Conservation (phyloP, 306 rosid species). For the barrel medic (Medicago truncatula) region DNA sequence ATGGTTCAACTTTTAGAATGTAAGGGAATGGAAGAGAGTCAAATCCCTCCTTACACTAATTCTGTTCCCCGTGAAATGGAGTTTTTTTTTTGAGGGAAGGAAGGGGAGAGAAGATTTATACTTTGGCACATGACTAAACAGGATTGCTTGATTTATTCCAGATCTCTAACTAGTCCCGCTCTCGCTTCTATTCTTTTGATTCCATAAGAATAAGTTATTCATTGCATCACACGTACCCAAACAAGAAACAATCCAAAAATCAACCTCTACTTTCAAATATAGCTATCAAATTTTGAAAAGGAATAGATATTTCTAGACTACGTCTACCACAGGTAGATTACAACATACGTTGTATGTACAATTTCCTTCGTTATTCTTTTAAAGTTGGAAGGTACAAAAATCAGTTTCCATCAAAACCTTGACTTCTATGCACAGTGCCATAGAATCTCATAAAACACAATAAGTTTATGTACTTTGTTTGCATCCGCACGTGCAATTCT, state of each 20-base stretch:
- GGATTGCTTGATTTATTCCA: not conserved
- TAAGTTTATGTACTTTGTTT: conserved; percentile 44
- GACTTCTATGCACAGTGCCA: conserved; percentile 41
- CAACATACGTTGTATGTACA: conserved; percentile 54
- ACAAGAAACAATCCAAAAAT: not conserved
- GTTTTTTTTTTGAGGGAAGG: no score
- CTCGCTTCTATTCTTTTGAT: not conserved
- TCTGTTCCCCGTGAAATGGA: no score
- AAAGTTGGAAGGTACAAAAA: conserved; percentile 52
- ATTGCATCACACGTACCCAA: not conserved
- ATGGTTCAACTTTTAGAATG: no score
- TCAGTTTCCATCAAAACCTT: conserved; percentile 46
- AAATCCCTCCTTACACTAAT: no score
- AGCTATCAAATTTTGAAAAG: conserved; percentile 32
- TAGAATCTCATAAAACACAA: conserved; percentile 31
- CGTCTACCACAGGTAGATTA: conserved; percentile 34
- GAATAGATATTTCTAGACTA: conserved; percentile 31
- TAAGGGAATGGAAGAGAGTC: no score
- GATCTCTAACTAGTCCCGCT: not conserved
- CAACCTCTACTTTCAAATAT: conserved; percentile 17
- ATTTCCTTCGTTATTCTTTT: conserved; percentile 37
- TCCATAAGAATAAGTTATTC: not conserved
- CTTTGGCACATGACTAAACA: not conserved
- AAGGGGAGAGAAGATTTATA: no score
- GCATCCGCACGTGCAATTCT: conserved; percentile 85